Conservation (phyloP, 768 basidiomycete genomes). For the Pholiota microspora region DNA sequence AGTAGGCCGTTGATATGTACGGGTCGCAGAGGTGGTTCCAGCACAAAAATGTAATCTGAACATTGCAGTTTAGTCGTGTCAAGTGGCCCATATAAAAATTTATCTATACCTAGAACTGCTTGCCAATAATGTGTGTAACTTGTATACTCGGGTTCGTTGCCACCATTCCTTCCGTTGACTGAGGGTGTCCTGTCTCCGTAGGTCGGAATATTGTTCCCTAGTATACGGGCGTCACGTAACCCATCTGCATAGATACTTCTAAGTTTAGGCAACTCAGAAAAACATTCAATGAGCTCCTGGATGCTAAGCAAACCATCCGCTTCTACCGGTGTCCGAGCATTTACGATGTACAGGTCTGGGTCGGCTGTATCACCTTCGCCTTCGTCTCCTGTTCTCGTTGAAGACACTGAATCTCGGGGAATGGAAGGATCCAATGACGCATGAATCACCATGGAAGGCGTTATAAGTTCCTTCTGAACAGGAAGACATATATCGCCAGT, state of each 20-base stretch:
- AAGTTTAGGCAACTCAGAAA: constrained; percentile 33
- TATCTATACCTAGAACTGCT: constrained; percentile 62
- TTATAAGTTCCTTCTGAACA: constrained; percentile 51
- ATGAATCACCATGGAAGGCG: constrained; percentile 71
- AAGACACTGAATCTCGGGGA: constrained; percentile 19
- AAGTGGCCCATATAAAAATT: not conserved
- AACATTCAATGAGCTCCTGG: constrained; percentile 53
- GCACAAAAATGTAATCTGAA: constrained; percentile 87
- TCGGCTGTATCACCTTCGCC: constrained; percentile 53
- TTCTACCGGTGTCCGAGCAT: constrained; percentile 57
- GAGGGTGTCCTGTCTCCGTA: constrained; percentile 52
- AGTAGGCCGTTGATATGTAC: constrained; percentile 53
- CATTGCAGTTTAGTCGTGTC: not conserved
- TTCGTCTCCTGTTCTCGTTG: constrained; percentile 33
- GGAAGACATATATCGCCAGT: constrained; percentile 56
- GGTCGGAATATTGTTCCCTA: constrained; percentile 27
- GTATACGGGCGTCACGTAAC: constrained; percentile 22
- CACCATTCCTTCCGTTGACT: constrained; percentile 45
- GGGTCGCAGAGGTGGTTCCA: constrained; percentile 39
- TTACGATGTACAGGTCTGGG: constrained; percentile 71
- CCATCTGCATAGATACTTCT: constrained; percentile 73
- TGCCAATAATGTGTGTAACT: constrained; percentile 90
- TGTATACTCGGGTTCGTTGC: constrained; percentile 80
- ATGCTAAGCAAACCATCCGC: constrained; percentile 70
- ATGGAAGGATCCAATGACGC: constrained; percentile 64